These are phyloP conservation scores for Botrytis tulipae DNA, from an alignment of 2,329 filamentous ascomycete species.

Conservation along the genomic window DNA sequence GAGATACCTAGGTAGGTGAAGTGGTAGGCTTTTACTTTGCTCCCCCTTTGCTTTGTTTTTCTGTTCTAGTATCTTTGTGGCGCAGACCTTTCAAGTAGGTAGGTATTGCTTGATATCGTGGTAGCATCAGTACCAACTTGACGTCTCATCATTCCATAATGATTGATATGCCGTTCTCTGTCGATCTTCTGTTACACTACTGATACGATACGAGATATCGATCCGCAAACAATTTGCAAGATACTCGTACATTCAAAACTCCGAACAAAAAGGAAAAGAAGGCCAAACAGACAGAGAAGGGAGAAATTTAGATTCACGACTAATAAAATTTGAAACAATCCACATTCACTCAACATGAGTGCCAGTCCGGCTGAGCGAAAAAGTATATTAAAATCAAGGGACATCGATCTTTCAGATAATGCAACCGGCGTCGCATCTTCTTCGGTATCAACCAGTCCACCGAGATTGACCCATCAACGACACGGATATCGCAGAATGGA, in stretches of 20 bases:
- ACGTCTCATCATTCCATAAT: constrained; percentile 9
- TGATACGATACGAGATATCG: constrained; percentile 9
- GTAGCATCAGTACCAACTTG: not conserved
- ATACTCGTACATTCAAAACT: not conserved
- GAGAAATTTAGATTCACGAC: not conserved
- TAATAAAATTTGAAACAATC: not conserved
- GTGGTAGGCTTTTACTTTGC: not conserved
- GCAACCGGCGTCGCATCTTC: constrained; percentile 1
- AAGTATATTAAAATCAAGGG: not conserved
- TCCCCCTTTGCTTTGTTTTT: not conserved
- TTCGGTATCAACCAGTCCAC: not conserved
- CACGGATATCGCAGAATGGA: constrained; percentile 19
- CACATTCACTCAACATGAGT: constrained; percentile 10
- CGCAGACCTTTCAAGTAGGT: not conserved
- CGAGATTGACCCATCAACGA: constrained; percentile 7
- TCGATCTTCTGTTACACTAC: constrained; percentile 7
- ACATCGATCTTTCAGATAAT: not conserved
- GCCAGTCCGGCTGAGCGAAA: not conserved
- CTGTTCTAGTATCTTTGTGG: not conserved
- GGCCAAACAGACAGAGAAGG: not conserved
- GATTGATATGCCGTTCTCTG: not conserved
- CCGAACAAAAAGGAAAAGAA: not conserved
- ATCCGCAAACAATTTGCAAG: not conserved
- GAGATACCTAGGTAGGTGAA: not conserved
- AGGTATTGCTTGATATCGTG: not conserved